Percentiles rank a stretch among this genome's conserved stretches.
Evolutionary conservation across 495 filamentous ascomycete species (phyloP).

Genomic region (Chaetomidium leptoderma): DNA sequence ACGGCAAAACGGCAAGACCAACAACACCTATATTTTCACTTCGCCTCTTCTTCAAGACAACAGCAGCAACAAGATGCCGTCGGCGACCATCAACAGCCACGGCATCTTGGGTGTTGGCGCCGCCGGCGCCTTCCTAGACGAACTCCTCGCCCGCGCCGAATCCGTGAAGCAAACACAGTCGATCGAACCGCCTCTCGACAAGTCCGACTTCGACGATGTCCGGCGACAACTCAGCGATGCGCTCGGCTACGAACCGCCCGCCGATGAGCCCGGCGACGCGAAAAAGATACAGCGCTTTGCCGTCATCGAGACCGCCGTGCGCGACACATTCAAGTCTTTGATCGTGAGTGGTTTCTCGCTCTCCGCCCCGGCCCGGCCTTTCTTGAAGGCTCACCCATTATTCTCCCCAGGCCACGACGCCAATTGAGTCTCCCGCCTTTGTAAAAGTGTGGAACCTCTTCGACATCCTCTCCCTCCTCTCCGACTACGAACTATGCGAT

Average conservation of each 20-base stretch:
- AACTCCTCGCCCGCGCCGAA: conserved; percentile 61
- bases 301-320: conserved; percentile 71
- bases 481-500: conserved; percentile 80
- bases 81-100: conserved; percentile 36
- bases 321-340: conserved; percentile 69
- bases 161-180: conserved; percentile 58
- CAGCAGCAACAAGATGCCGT: conserved; percentile 35
- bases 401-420: conserved; percentile 53
- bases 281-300: conserved; percentile 52
- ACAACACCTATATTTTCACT: background rate
- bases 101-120: conserved; percentile 54
- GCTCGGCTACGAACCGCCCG: conserved; percentile 26
- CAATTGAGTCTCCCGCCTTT: conserved; percentile 70
- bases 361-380: background rate
- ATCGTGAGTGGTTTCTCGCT: conserved; percentile 54
- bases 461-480: conserved; percentile 80
- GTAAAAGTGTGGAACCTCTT: conserved; percentile 87
- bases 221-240: conserved; percentile 39
- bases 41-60: background rate
- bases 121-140: conserved; percentile 53
- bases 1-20: background rate
- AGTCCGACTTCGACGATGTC: conserved; percentile 53
- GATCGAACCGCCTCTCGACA: conserved; percentile 75
- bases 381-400: background rate
- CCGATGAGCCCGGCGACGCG: conserved; percentile 25